phyloP scores from a whole-genome alignment of 192 early-diverging fungal genomes.

The Coemansia sp. region DNA sequence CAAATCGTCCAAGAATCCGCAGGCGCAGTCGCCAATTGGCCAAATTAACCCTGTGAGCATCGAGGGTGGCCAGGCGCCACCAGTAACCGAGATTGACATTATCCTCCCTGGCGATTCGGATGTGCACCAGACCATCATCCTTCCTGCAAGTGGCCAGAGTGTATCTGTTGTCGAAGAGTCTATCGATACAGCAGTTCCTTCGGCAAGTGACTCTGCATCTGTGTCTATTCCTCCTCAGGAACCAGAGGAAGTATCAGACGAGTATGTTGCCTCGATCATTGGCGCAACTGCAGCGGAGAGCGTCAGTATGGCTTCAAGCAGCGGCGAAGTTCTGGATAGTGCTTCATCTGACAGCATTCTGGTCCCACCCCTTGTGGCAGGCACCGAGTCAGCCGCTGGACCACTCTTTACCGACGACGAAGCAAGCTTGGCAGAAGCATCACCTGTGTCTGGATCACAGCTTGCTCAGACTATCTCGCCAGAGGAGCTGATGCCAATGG shows the following conservation, averaged over 20 bases:
- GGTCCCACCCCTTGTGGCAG: conserved; percentile 3
- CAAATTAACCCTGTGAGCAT: conserved; percentile 38
- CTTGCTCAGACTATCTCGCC: conserved; percentile 11
- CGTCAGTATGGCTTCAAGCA: neutral
- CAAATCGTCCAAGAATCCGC: conserved; percentile 39
- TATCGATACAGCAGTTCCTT: neutral
- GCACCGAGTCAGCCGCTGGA: conserved; percentile 9
- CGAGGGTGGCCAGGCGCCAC: conserved; percentile 45
- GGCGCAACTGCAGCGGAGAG: neutral
- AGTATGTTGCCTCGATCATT: neutral
- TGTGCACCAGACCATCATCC: conserved; percentile 40
- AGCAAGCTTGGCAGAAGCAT: neutral
- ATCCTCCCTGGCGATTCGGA: conserved; percentile 46
- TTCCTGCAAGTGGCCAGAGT: conserved; percentile 18
- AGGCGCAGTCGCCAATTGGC: conserved; percentile 16
- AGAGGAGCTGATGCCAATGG: conserved; percentile 4
- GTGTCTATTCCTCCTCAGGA: conserved; percentile 10
- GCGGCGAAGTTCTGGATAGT: neutral
- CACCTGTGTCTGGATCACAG: conserved; percentile 12
- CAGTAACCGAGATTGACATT: conserved; percentile 46
- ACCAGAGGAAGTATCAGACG: conserved; percentile 1
- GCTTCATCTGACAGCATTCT: neutral
- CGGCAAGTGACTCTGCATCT: conserved; percentile 1
- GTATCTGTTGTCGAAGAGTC: conserved; percentile 1
- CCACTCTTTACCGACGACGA: conserved; percentile 11